Conservation (phyloP, 1,284 basidiomycete genomes). For the Rhodotorula sp. region DNA sequence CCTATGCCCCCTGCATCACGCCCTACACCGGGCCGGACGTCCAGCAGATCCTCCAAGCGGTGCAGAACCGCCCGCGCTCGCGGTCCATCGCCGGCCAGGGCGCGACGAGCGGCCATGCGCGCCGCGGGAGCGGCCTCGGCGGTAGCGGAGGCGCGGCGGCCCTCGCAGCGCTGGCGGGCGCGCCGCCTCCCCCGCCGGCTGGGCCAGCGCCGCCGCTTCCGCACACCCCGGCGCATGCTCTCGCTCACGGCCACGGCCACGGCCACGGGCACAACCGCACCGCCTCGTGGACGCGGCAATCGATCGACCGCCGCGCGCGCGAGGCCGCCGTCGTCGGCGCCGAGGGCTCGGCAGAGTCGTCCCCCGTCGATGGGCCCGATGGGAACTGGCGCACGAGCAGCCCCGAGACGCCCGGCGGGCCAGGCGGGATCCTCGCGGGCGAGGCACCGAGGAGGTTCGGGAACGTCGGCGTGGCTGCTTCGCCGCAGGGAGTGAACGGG, state of each 20-base stretch:
- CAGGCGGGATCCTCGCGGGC: conserved; percentile 24
- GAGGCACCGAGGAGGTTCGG: conserved; percentile 31
- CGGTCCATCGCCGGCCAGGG: conserved; percentile 35
- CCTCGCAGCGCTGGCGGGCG: background rate
- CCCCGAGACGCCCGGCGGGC: conserved; percentile 19
- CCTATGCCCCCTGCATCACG: conserved; percentile 61
- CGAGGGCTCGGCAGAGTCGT: background rate
- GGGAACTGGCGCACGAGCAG: conserved; percentile 8
- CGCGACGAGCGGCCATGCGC: background rate
- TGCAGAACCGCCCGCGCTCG: conserved; percentile 60
- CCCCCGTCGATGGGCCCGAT: background rate
- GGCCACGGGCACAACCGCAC: background rate
- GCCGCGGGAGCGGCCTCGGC: background rate
- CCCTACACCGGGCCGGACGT: conserved; percentile 96
- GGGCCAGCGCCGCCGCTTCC: background rate
- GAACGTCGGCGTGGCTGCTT: background rate
- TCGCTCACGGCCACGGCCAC: background rate
- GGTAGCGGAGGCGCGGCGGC: background rate
- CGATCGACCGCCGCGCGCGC: conserved; percentile 35
- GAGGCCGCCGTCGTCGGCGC: conserved; percentile 16
- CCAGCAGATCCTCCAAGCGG: conserved; percentile 81
- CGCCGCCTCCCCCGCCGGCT: background rate
- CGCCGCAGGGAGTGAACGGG: background rate
- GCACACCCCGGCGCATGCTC: background rate
- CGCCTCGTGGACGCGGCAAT: conserved; percentile 16